Conservation (phyloP, 2,329 filamentous ascomycete species). For the Curvularia eragrostidis region DNA sequence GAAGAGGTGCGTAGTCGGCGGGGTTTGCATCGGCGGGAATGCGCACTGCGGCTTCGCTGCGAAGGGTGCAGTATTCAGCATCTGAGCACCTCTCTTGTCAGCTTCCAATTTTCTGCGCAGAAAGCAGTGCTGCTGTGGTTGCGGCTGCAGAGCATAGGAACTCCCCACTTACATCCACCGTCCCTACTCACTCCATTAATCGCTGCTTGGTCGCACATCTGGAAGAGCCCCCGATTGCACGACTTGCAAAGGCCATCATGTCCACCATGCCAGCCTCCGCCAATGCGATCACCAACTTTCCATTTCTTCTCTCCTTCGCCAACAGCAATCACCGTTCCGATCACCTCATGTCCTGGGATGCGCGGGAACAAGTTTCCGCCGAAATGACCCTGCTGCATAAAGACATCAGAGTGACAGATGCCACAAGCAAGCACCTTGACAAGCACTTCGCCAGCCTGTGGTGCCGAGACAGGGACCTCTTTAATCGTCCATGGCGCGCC, state of each 20-base stretch:
- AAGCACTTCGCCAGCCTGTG: conserved; percentile 66
- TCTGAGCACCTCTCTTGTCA: conserved; percentile 34
- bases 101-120: neutral
- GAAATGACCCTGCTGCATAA: conserved; percentile 37
- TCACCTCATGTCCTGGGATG: conserved; percentile 73
- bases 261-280: conserved; percentile 73
- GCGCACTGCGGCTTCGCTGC: conserved; percentile 65
- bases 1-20: conserved; percentile 55
- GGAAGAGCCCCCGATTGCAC: conserved; percentile 69
- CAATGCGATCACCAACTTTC: conserved; percentile 70
- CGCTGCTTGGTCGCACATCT: conserved; percentile 68
- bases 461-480: conserved; percentile 64
- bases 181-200: conserved; percentile 71
- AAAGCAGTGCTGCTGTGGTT: neutral
- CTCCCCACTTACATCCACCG: conserved; percentile 64
- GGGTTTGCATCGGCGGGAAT: conserved; percentile 58
- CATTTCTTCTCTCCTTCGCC: conserved; percentile 64
- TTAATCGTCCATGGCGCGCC: conserved; percentile 63
- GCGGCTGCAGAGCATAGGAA: neutral
- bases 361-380: conserved; percentile 55
- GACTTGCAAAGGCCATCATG: conserved; percentile 67
- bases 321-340: conserved; percentile 70
- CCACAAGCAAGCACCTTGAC: conserved; percentile 76
- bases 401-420: conserved; percentile 70
- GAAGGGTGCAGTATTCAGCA: conserved; percentile 67